Evolutionary conservation across 805 yeast genomes (phyloP), one percentile per base, ranked within the genome.

Genomic region (Candida endomychidarum): DNA sequence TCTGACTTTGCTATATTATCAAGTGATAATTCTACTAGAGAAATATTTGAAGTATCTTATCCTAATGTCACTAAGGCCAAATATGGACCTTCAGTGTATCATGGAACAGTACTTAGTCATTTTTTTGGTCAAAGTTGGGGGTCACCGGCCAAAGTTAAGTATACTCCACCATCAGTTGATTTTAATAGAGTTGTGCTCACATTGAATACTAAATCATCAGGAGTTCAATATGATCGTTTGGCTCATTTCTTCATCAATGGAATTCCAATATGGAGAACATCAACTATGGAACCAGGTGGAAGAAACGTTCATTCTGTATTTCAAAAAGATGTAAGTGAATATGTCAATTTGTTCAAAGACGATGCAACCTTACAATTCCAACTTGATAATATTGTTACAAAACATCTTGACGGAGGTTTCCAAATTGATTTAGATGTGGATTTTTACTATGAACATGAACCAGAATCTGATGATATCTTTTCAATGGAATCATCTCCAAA

Each of bases 181-280:
- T 82, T 70, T 58, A 74, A 78, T 50, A 70, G 72, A 47, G 80
- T 80, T 11, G 71, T 80, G 0, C 57, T 81, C 34, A 70, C 75
- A 4, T 58, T 82, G 37, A 67, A 75, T 38, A 77, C 81, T 8
- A 56, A 72, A 10, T 78, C 76, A 5, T 63, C 60, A 27, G 86
- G 86, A 6, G 72, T 77, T 10, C 88, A 82, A 54, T 80, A 77
- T 49, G 87, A 82, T 52, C 62, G 88, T 43, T 61, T 82, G 48
- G 80, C 80, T 12, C 83, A 82, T 56, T 65, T 86, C 33, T 81
- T 74, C 50, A 58, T 84, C 22, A 70, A 72, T 42, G 86, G 81
- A 22, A 67, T 73, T 11, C 85, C 85, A 47, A 64, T 87, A 27
- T 87, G 96, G 95, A 75, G 96, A 60, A 80, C 87, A 1, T 82